Conservation (phyloP, 176 grass and related monocot species). For the Lolium perenne region DNA sequence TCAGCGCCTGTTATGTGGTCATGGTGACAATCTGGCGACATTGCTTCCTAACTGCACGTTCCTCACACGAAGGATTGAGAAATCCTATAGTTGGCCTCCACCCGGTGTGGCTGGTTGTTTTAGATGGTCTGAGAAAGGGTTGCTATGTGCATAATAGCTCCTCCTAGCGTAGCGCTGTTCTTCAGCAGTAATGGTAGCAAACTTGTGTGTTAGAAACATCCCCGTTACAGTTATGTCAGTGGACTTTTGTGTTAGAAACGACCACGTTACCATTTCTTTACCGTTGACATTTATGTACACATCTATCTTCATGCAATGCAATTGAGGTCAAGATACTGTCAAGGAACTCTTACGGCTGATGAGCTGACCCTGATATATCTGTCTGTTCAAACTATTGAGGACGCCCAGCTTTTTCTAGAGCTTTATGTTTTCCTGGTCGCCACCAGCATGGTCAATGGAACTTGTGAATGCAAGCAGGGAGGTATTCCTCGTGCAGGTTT, state of each 20-base stretch:
- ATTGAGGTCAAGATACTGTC: neutral
- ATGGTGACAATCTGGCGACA: conserved; percentile 41
- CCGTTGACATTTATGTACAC: neutral
- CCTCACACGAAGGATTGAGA: conserved; percentile 31
- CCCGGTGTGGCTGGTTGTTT: neutral
- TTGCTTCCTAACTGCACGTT: neutral
- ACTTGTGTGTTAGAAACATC: conserved; percentile 15
- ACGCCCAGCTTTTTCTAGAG: neutral
- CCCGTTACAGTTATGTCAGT: neutral
- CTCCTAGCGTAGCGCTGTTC: conserved; percentile 28
- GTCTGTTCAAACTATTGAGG: neutral
- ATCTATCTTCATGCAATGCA: neutral
- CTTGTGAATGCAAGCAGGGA: too few relatives aligned
- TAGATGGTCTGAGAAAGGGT: conserved; percentile 13
- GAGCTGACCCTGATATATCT: neutral
- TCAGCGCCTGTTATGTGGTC: conserved; percentile 71
- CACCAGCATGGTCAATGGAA: too few relatives aligned
- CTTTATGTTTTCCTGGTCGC: too few relatives aligned
- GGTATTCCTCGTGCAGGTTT: too few relatives aligned
- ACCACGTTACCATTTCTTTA: neutral
- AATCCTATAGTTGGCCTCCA: conserved; percentile 38
- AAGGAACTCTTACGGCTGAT: neutral
- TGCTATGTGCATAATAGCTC: conserved; percentile 41
- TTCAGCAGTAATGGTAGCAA: conserved; percentile 11
- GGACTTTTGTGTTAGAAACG: conserved; percentile 28